Evolutionary conservation across 108 stramenopile species (phyloP).

Genomic region (Fragilaria radians): DNA sequence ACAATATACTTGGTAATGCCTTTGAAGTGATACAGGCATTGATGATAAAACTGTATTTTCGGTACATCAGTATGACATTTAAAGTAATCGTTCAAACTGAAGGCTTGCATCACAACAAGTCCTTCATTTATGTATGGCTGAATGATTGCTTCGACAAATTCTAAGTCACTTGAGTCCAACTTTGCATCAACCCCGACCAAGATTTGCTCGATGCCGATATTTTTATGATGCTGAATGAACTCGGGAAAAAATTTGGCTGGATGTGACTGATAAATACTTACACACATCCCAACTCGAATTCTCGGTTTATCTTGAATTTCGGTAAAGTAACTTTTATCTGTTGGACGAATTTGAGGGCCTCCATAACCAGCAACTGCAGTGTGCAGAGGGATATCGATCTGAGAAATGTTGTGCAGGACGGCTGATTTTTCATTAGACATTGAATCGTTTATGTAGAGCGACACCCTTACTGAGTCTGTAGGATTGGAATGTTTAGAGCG

Average conservation of each 20-base stretch:
- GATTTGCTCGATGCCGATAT: slow-evolving; percentile 15
- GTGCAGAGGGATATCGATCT: slow-evolving; percentile 4
- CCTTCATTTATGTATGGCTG: slow-evolving; percentile 2
- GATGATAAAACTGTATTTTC: slow-evolving; percentile 23
- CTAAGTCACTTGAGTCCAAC: background rate
- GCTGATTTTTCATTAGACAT: background rate
- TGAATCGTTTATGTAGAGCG: background rate
- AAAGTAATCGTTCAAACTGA: background rate
- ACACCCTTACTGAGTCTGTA: background rate
- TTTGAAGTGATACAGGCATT: slow-evolving; percentile 29
- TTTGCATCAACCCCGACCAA: slow-evolving; percentile 5
- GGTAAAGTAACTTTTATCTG: background rate
- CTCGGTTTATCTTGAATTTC: background rate
- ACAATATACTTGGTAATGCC: slow-evolving; percentile 17
- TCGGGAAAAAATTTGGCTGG: slow-evolving; percentile 7
- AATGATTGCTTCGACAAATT: background rate
- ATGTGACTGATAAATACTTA: slow-evolving; percentile 2
- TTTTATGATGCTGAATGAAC: slow-evolving; percentile 17
- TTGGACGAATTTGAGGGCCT: slow-evolving; percentile 1
- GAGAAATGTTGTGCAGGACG: background rate
- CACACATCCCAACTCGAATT: slow-evolving; percentile 9
- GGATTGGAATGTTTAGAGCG: background rate
- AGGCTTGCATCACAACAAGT: background rate
- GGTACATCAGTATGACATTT: slow-evolving; percentile 1
- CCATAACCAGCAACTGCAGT: slow-evolving; percentile 14